Evolutionary conservation across 1,284 basidiomycete genomes (phyloP), one percentile per base, ranked within the genome.

Genomic region (Ustilago trichophora): DNA sequence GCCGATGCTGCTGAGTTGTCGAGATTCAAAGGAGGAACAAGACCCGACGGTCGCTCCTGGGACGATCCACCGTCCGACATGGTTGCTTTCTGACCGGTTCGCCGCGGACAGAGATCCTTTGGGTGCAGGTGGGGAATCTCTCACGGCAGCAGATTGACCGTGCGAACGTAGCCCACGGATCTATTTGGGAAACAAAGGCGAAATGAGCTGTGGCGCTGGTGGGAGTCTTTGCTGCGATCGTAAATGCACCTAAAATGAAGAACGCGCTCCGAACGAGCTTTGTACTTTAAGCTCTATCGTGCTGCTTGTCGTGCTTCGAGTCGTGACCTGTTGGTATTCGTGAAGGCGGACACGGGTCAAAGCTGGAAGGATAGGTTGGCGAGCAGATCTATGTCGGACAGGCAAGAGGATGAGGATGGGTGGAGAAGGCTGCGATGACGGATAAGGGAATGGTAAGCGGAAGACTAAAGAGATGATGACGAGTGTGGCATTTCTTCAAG

Each of bases 1-100:
- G 48, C 22, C 27, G 48, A n/a, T 50, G 40, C 25, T 48, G 45
- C 41, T 24, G 40, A 16, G 5, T 19, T 25, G 6, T 46, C 47
- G 16, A 35, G 36, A 26, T 46, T 47, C 9, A 51, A 21, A 37
- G 51, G 41, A 21, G 58, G 47, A 27, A 52, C 58, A 22, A 51
- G 51, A 19, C 41, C 47, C 16, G 41, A 32, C 4, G 37, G 36
- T 40, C 38, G 47, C 37, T 46, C 37, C 24, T 53, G 34, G 4
- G 52, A 55, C 21, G 51, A 34, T 22, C 21, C 41, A 24, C 29
- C 31, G 15, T 54, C 58, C 19, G 22, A 50, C 58, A 62, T 50
- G 13, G 16, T 50, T 16, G 40, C 22, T 33, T 10, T 33, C 19
- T 32, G 18, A 35, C 27, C 36, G 27, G n/a, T 3, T 13, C 7